phyloP scores from a whole-genome alignment of 2,329 filamentous ascomycete genomes.

The Fusarium temperatum region DNA sequence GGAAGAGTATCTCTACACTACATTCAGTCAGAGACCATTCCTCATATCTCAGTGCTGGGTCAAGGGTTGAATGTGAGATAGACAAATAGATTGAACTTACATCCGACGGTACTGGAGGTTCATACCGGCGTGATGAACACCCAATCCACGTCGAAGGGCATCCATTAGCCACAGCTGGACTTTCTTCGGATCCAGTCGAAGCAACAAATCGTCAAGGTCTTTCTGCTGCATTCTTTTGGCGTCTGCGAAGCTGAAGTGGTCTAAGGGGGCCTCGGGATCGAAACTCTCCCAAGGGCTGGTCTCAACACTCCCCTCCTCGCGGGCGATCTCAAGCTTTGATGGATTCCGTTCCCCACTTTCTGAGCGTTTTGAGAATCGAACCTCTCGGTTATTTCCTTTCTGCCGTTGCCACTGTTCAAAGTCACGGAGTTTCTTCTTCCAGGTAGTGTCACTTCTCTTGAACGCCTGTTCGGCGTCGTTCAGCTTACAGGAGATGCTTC shows the following conservation, averaged over 20 bases:
- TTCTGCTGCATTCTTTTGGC: slow-evolving; percentile 48
- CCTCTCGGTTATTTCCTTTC: background rate
- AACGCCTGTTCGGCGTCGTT: slow-evolving; percentile 50
- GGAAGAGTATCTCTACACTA: slow-evolving; percentile 76
- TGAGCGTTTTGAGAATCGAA: background rate
- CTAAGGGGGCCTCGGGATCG: slow-evolving; percentile 70
- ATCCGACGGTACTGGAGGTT: slow-evolving; percentile 71
- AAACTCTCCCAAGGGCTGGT: slow-evolving; percentile 47
- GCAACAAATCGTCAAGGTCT: slow-evolving; percentile 45
- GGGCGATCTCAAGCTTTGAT: slow-evolving; percentile 65
- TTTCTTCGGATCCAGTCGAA: slow-evolving; percentile 69
- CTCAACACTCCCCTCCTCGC: slow-evolving; percentile 65
- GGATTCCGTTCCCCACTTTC: slow-evolving; percentile 21
- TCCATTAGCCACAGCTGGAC: slow-evolving; percentile 61
- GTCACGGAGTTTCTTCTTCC: background rate
- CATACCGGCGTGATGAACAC: slow-evolving; percentile 76
- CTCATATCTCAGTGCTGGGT: background rate
- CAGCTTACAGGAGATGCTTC: background rate
- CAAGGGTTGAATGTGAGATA: background rate
- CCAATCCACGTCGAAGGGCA: slow-evolving; percentile 73
- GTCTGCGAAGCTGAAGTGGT: slow-evolving; percentile 74
- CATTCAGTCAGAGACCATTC: slow-evolving; percentile 1
- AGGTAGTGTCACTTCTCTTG: slow-evolving; percentile 57
- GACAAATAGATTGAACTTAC: slow-evolving; percentile 45
- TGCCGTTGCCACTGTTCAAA: background rate